A percentile compares a stretch with the other conserved stretches of the same genome.
Evolutionary conservation across 768 basidiomycete genomes (phyloP).

Genomic region (Lentinula edodes): DNA sequence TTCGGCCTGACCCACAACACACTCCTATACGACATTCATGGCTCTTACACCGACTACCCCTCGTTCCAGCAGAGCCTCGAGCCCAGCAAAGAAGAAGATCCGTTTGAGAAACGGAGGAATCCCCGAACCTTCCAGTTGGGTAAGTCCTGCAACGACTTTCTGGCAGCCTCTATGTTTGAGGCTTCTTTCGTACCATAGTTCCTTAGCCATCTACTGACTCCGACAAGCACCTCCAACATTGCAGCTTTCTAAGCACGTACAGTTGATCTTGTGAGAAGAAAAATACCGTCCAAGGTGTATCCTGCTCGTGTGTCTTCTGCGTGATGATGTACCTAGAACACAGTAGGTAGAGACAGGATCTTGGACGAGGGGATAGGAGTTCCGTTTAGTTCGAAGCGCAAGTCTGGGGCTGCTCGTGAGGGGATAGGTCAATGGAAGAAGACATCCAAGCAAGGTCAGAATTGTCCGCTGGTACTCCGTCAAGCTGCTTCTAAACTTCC

Average conservation of each 20-base stretch:
- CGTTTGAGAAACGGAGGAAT: constrained; percentile 44
- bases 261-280: constrained; percentile 73
- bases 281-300: constrained; percentile 84
- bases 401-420: constrained; percentile 30
- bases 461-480: constrained; percentile 72
- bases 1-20: constrained; percentile 47
- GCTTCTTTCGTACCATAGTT: constrained; percentile 30
- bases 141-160: background rate
- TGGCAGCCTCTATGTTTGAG: background rate
- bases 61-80: constrained; percentile 58
- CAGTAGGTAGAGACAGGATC: constrained; percentile 62
- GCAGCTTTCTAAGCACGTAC: constrained; percentile 79
- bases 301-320: constrained; percentile 75
- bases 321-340: constrained; percentile 94
- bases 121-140: constrained; percentile 13
- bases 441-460: constrained; percentile 82
- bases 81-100: constrained; percentile 60
- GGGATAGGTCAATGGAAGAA: constrained; percentile 17
- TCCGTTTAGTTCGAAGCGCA: constrained; percentile 78
- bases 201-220: constrained; percentile 40
- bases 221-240: constrained; percentile 70
- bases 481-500: constrained; percentile 88
- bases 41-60: constrained; percentile 65
- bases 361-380: constrained; percentile 52
- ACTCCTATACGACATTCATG: constrained; percentile 70